Base-by-base conservation (phyloP, 129 eudicot genomes). In the Escallonia herrerae region DNA sequence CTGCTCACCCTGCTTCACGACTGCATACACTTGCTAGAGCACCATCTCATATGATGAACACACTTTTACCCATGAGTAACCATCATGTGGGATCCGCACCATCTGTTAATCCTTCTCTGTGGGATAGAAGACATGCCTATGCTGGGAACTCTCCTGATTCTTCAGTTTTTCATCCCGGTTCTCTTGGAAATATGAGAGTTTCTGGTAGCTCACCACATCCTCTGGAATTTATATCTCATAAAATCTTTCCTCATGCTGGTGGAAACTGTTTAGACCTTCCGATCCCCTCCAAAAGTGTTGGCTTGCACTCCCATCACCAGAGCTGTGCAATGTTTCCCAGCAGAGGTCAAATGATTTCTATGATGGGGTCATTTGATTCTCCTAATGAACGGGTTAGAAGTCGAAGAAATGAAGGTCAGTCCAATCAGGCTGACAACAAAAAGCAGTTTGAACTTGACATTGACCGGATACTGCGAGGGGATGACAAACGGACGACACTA, bases 41-140 rank as follows among this genome's bases (percentile, higher is more conserved):
- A 67, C 89, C 95, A 43, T 68, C 83, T 65, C 99, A 81, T 67
- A 74, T 82, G 77, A 64, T 82, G 59, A 85, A 82, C 71, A 62
- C 89, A 62, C 63, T 74, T 69, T 45, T 88, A 75, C 82, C 90
- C 42, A 64, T 80, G 12, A 80, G 68, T 69, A 74, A 75, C 80
- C 91, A 83, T 48, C 91, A 93, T 76, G 93, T 81, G 39, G 99
- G 95, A 63, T 93, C 96, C 9, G 96, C 95, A 53, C 95, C 98
- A 41, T 82, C 87, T 11, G 77, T 83, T 46, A 86, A 88, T 83
- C 87, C 78, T 66, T 83, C 95, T 53, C 72, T 86, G 50, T 86
- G 95, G 99, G 99, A 93, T 63, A 83, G 95, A 62, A 80, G 83
- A 5, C 81, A 73, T 80, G 56, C 84, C 15, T 85, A 78, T 82